A percentile compares a stretch with the other conserved stretches of the same genome.
phyloP scores from a whole-genome alignment of 2,329 filamentous ascomycete species.

The Pseudogymnoascus sp. region DNA sequence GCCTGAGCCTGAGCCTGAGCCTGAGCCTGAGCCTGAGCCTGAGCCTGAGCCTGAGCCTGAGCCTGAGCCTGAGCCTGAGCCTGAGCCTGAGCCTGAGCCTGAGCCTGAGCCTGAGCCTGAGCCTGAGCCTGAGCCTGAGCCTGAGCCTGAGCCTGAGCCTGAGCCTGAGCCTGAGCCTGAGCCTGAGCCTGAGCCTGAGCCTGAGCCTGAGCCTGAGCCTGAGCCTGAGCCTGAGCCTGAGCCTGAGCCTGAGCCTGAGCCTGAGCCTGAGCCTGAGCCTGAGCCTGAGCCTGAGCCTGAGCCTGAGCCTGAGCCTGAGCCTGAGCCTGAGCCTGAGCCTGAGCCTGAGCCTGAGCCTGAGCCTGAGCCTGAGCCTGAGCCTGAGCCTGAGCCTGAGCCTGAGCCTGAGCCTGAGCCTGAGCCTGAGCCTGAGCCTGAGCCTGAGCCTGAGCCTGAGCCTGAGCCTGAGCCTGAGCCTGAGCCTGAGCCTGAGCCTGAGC shows the following conservation, averaged over 20 bases:
- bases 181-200: constrained; percentile 16
- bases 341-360: constrained; percentile 17
- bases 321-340: constrained; percentile 22
- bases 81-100: constrained; percentile 22
- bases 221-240: constrained; percentile 17
- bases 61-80: constrained; percentile 16
- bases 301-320: constrained; percentile 16
- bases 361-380: constrained; percentile 16
- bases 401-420: constrained; percentile 17
- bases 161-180: constrained; percentile 17
- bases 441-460: constrained; percentile 22
- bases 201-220: constrained; percentile 22
- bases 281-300: constrained; percentile 17
- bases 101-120: constrained; percentile 17
- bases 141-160: constrained; percentile 22
- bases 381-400: constrained; percentile 22
- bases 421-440: constrained; percentile 16
- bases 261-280: constrained; percentile 22
- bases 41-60: constrained; percentile 17
- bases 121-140: constrained; percentile 16
- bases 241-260: constrained; percentile 16
- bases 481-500: constrained; percentile 16
- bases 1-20: constrained; percentile 16
- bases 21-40: constrained; percentile 22
- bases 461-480: constrained; percentile 17